These are phyloP conservation scores for Microbotryomycetes sp. DNA, from an alignment of 1,284 basidiomycete species.

Conservation along the genomic window DNA sequence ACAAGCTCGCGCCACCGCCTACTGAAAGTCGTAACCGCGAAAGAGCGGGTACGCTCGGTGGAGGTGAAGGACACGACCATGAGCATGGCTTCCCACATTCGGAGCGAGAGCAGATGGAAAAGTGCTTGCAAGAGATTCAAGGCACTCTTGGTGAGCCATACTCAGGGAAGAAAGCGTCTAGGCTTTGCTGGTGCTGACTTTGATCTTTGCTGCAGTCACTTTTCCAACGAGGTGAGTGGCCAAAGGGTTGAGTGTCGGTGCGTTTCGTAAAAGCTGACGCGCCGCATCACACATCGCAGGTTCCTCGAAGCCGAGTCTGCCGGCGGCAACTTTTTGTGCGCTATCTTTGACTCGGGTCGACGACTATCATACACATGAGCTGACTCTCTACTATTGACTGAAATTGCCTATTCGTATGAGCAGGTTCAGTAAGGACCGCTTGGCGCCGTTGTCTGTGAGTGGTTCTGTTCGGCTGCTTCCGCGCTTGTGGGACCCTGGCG, in stretches of 20 bases:
- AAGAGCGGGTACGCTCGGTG: conserved; percentile 7
- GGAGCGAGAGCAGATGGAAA: conserved; percentile 81
- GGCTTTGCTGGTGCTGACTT: not conserved
- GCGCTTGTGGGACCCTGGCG: not conserved
- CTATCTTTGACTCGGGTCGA: not conserved
- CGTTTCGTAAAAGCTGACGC: not conserved
- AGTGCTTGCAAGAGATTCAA: conserved; percentile 60
- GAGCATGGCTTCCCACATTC: conserved; percentile 52
- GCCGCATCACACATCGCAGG: not conserved
- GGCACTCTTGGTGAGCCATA: conserved; percentile 68
- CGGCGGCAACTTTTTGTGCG: conserved; percentile 51
- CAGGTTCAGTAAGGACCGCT: conserved; percentile 7
- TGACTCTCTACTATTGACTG: not conserved
- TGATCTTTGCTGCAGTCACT: conserved; percentile 35
- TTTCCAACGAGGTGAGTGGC: conserved; percentile 21
- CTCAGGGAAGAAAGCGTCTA: not conserved
- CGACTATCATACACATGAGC: not conserved
- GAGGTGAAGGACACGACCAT: conserved; percentile 28
- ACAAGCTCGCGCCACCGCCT: conserved; percentile 29
- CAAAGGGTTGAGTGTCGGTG: conserved; percentile 3
- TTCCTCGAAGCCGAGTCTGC: conserved; percentile 36
- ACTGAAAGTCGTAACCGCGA: conserved; percentile 5
- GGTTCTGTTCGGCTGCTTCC: not conserved
- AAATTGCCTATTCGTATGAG: not conserved
- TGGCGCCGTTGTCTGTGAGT: conserved; percentile 4